Base-by-base conservation (phyloP, 148 eudicot species). In the Rhododendron kiyosumense region DNA sequence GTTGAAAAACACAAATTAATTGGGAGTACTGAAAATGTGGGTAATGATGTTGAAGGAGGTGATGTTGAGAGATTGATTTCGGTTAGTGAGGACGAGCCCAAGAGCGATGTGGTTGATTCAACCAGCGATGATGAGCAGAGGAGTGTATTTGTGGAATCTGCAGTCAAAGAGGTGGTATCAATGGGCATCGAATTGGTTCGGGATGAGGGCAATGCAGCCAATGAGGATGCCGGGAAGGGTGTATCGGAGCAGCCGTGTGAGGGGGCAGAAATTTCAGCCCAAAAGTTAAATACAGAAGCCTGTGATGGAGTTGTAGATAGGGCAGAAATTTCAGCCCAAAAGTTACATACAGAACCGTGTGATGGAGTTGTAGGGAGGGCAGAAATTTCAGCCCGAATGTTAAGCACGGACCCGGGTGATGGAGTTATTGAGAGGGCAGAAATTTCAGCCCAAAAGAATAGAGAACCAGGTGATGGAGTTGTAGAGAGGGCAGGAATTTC, bases 51-150 rank as follows among this genome's bases (percentile, higher is more conserved):
- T n/a, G 79, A 46, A 30, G 71, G 32, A 4, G 83, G 76, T 54
- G 7, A 34, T 20, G 63, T 22, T 28, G 84, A 85, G 24, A 82
- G 14, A 28, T 74, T 59, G 9, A 26, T 34, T 4, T 48, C 22
- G 1, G 88, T 84, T 20, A 89, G 87, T 65, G 94, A 91, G 78
- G 90, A 84, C 75, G 89, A 86, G 52, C 63, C 79, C 24, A 71
- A 81, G 22, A 84, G 83, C 3, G 86, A 86, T 24, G 81, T 86
- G 24, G 91, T 84, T 43, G 88, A 87, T 61, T 51, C 43, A 3
- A 78, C 36, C 7, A 85, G 88, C 69, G 92, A 90, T 41, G 92
- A 86, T 48, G 90, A 89, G 51, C 78, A 32, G 63, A 82, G 77
- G 75, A 43, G 67, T 38, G 81, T 71, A 12, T 41, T 83, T 22